Evolutionary conservation across 2,329 filamentous ascomycete genomes (phyloP).

Genomic region (Aspergillus ochraceus): DNA sequence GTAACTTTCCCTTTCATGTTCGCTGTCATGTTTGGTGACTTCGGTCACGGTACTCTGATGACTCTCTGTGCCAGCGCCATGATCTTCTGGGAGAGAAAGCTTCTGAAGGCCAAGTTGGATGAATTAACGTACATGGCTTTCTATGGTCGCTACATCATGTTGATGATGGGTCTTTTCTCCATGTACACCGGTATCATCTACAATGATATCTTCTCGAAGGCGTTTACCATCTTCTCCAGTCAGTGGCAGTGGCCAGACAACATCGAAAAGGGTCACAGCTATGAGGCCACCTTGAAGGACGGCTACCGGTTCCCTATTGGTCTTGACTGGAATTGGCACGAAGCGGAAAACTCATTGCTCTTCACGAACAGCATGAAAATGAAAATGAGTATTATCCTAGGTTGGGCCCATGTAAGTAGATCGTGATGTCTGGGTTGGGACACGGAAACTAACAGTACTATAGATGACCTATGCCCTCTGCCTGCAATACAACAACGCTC

Average conservation of each 20-base stretch:
- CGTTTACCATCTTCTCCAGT: conserved; percentile 82
- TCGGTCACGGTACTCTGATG: conserved; percentile 92
- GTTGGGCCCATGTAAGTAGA: conserved; percentile 73
- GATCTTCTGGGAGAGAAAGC: conserved; percentile 93
- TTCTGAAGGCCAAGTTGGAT: conserved; percentile 83
- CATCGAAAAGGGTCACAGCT: conserved; percentile 63
- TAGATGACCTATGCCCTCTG: conserved; percentile 96
- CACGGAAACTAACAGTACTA: conserved; percentile 6
- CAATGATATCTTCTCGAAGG: conserved; percentile 95
- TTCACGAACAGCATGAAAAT: conserved; percentile 99
- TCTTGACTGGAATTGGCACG: conserved; percentile 95
- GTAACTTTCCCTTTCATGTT: conserved; percentile 99
- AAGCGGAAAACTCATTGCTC: conserved; percentile 87
- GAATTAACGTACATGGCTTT: conserved; percentile 98
- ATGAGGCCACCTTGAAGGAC: conserved; percentile 68
- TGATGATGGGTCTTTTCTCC: conserved; percentile 97
- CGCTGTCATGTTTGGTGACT: conserved; percentile 99
- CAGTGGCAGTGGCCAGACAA: conserved; percentile 81
- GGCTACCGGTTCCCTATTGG: conserved; percentile 93
- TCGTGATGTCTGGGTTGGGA: background rate
- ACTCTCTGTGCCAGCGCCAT: conserved; percentile 78
- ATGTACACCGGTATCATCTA: conserved; percentile 97
- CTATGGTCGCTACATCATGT: conserved; percentile 96
- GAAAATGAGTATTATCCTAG: conserved; percentile 97
- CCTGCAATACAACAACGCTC: conserved; percentile 88